Percentiles rank a stretch among this genome's conserved stretches.
Conservation (phyloP, 148 eudicot species). For the Suaeda aralocaspica region DNA sequence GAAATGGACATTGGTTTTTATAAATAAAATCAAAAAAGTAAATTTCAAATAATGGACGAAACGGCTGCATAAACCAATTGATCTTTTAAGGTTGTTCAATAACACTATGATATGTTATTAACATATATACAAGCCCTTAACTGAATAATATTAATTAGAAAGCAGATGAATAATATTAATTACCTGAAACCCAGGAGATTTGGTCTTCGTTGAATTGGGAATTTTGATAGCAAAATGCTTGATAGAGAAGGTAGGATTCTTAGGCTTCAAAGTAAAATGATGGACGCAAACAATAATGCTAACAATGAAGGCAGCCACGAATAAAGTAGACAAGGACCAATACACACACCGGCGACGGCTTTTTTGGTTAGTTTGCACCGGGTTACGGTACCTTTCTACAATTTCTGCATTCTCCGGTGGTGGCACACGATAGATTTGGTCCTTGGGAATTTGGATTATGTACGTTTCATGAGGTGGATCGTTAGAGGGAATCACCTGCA, state of each 20-base stretch:
- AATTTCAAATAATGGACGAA: too few relatives aligned
- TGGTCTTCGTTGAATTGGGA: constrained; percentile 8
- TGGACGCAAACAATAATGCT: constrained; percentile 17
- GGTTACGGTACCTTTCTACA: constrained; percentile 31
- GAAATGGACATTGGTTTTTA: too few relatives aligned
- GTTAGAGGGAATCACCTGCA: constrained; percentile 3
- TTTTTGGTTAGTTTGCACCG: background rate
- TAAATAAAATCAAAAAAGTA: too few relatives aligned
- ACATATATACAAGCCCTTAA: too few relatives aligned
- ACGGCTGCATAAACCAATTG: too few relatives aligned
- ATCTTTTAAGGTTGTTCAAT: too few relatives aligned
- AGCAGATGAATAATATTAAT: background rate
- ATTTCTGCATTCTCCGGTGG: constrained; percentile 47
- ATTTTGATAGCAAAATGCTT: constrained; percentile 26
- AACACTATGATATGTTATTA: too few relatives aligned
- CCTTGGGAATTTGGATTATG: constrained; percentile 34
- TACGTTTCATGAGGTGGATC: constrained; percentile 20
- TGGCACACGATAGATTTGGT: constrained; percentile 39
- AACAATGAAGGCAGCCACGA: constrained; percentile 17
- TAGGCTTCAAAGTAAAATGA: constrained; percentile 37
- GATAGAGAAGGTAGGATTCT: constrained; percentile 39
- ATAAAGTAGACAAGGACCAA: constrained; percentile 21
- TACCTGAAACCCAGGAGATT: constrained; percentile 20
- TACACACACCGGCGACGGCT: constrained; percentile 10
- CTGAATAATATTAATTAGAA: too few relatives aligned